These are phyloP conservation scores for Penicillium olsonii DNA, from an alignment of 2,329 filamentous ascomycete genomes.

Conservation along the genomic window DNA sequence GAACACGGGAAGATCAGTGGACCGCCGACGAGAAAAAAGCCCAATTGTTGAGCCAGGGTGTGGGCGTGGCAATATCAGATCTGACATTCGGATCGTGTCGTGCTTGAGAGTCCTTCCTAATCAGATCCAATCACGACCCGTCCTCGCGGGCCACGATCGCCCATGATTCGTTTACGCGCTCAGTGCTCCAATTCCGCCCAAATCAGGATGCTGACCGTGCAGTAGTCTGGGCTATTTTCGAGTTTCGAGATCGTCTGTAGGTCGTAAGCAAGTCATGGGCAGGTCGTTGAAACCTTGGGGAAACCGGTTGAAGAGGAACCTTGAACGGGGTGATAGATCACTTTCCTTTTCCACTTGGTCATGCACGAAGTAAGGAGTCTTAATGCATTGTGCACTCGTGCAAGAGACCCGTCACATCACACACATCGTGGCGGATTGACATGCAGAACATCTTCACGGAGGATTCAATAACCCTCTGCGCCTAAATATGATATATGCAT, in stretches of 20 bases:
- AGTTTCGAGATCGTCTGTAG: neutral
- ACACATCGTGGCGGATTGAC: constrained; percentile 2
- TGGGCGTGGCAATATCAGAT: constrained; percentile 23
- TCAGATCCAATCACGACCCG: constrained; percentile 14
- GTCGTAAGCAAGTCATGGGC: neutral
- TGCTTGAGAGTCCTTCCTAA: constrained; percentile 11
- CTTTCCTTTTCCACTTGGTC: neutral
- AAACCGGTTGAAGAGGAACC: neutral
- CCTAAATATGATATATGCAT: neutral
- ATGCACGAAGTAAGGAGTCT: neutral
- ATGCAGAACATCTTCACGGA: constrained; percentile 9
- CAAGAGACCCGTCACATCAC: constrained; percentile 6
- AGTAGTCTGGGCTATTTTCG: constrained; percentile 1
- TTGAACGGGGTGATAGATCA: constrained; percentile 1
- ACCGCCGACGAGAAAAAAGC: neutral
- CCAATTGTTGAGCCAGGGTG: neutral
- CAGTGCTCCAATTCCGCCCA: constrained; percentile 1
- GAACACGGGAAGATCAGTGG: constrained; percentile 5
- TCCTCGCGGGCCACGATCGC: neutral
- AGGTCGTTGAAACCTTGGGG: neutral
- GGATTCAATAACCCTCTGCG: neutral
- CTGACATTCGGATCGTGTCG: constrained; percentile 24
- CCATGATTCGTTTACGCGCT: neutral
- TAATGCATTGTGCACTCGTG: neutral
- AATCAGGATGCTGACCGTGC: constrained; percentile 3